A percentile compares a stretch with the other conserved stretches of the same genome.
These are phyloP conservation scores for Saturnispora galanensis DNA, from an alignment of 805 yeast genomes.

Conservation along the genomic window DNA sequence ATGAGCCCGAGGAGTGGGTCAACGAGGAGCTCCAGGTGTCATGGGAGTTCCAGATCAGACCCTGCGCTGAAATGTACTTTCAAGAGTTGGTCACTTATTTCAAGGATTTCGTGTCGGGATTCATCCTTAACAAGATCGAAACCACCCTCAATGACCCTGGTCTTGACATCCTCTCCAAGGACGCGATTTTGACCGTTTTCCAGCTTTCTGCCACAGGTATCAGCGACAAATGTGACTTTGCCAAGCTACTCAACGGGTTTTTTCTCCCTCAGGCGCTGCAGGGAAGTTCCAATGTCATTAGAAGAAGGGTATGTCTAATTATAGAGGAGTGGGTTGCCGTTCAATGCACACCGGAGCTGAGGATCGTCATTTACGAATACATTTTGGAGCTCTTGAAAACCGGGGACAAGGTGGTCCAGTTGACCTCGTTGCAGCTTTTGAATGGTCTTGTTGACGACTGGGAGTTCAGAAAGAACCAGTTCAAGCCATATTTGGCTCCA, in stretches of 20 bases:
- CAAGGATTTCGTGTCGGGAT: slow-evolving; percentile 43
- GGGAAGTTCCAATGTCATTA: slow-evolving; percentile 45
- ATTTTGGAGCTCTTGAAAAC: slow-evolving; percentile 34
- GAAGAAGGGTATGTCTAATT: slow-evolving; percentile 68
- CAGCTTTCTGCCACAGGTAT: slow-evolving; percentile 66
- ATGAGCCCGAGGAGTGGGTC: slow-evolving; percentile 91
- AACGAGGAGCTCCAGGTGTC: slow-evolving; percentile 66
- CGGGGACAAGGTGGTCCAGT: slow-evolving; percentile 71
- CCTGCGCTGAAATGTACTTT: slow-evolving; percentile 80
- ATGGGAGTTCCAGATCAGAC: slow-evolving; percentile 77
- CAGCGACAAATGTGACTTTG: slow-evolving; percentile 57
- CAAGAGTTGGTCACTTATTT: slow-evolving; percentile 62
- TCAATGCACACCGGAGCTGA: slow-evolving; percentile 48
- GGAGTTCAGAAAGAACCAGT: slow-evolving; percentile 64
- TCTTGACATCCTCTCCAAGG: slow-evolving; percentile 53
- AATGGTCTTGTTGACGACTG: slow-evolving; percentile 71
- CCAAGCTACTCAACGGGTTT: slow-evolving; percentile 45
- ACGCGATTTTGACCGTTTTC: slow-evolving; percentile 73
- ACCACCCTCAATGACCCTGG: slow-evolving; percentile 25
- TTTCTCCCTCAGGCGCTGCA: slow-evolving; percentile 59
- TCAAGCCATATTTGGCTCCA: slow-evolving; percentile 53
- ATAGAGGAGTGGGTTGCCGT: slow-evolving; percentile 75
- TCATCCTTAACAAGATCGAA: slow-evolving; percentile 52
- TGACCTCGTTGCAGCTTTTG: slow-evolving; percentile 65
- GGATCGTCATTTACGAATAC: slow-evolving; percentile 49